These are phyloP conservation scores for Daucus carota DNA, from an alignment of 129 eudicot species.

Conservation along the genomic window DNA sequence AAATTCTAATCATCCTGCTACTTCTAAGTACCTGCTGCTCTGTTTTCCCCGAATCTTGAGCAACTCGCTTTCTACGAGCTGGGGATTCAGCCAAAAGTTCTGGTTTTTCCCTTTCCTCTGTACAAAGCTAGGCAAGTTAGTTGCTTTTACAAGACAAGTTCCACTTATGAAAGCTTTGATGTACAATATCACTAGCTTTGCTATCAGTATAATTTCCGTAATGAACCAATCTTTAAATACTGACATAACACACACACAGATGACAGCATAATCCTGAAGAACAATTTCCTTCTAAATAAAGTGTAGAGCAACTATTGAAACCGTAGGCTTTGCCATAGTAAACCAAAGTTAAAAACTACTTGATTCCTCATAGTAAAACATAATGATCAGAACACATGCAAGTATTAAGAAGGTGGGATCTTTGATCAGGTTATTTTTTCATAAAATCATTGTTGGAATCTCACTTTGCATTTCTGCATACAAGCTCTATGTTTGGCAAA, in stretches of 20 bases:
- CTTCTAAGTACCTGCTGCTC: slow-evolving; percentile 66
- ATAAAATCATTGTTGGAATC: background rate
- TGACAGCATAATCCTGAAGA: background rate
- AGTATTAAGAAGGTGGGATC: background rate
- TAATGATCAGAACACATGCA: background rate
- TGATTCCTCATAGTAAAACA: background rate
- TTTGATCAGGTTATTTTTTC: background rate
- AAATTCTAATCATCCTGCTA: background rate
- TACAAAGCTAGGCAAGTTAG: background rate
- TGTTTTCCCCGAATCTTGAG: slow-evolving; percentile 84
- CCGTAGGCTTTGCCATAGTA: background rate
- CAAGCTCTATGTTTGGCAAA: background rate
- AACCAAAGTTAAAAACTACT: background rate
- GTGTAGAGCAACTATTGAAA: background rate
- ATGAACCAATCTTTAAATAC: background rate
- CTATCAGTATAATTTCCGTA: background rate
- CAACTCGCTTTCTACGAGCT: slow-evolving; percentile 68
- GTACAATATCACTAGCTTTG: background rate
- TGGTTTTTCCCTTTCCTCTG: slow-evolving; percentile 98
- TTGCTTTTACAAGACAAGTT: background rate
- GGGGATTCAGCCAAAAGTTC: slow-evolving; percentile 92
- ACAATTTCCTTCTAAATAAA: background rate
- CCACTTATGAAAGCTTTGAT: background rate
- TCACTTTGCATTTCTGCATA: background rate
- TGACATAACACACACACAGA: background rate